phyloP scores from a whole-genome alignment of 176 grass and related monocot species.

The Aegilops longissima region DNA sequence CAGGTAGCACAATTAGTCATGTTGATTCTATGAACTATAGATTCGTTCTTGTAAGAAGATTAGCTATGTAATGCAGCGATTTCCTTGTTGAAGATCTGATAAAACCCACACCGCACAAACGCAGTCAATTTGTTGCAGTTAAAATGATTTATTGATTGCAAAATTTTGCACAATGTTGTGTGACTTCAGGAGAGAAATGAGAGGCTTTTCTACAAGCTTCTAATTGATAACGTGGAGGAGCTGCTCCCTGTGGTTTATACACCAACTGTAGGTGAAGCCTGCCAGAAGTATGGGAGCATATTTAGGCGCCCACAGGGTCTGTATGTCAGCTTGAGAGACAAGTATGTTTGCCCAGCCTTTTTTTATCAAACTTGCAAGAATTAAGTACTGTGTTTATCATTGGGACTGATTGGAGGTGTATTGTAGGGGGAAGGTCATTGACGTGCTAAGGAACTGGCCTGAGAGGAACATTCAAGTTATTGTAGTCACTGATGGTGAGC shows the following conservation, averaged over 20 bases:
- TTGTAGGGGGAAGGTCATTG: conserved; percentile 84
- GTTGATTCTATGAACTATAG: neutral
- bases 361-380: neutral
- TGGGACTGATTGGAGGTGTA: conserved; percentile 18
- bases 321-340: conserved; percentile 96
- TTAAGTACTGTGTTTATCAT: neutral
- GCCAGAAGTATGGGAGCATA: conserved; percentile 98
- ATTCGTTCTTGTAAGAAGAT: neutral
- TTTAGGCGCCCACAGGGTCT: conserved; percentile 85
- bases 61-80: neutral
- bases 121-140: neutral
- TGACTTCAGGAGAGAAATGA: conserved; percentile 77
- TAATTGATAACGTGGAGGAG: conserved; percentile 99
- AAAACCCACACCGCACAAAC: neutral
- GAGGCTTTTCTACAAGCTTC: conserved; percentile 96
- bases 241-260: conserved; percentile 95
- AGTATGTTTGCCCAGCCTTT: conserved; percentile 49
- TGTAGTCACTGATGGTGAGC: conserved; percentile 95
- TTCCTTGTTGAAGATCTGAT: neutral
- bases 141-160: conserved; percentile 6
- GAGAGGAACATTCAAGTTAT: conserved; percentile 92
- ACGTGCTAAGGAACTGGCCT: conserved; percentile 99
- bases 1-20: conserved; percentile 52
- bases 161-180: neutral
- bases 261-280: conserved; percentile 97